Evolutionary conservation across 1,139 yeast genomes (phyloP), one percentile per base, ranked within the genome.

Genomic region (Cylindricascospora bacillispora): DNA sequence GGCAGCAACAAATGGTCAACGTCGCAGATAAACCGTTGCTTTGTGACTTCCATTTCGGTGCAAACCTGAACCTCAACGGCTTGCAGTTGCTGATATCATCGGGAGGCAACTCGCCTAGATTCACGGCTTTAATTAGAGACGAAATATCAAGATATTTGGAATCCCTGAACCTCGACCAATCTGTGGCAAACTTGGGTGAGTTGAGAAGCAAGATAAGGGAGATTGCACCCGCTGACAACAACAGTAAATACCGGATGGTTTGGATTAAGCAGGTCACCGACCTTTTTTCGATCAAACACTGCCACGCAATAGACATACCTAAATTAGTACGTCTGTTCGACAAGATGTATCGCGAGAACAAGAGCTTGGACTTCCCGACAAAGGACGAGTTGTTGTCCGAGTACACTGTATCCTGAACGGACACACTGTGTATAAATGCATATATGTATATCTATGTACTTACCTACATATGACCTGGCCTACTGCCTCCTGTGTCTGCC

Each of bases 11-110:
- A 26, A 28, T 47, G 31, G 44, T 54, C 20, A 54, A 54, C 28
- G 56, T 54, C 7, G 57, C 57, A 5, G 58, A 54, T 31, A 45
- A 47, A 11, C 57, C 57, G 5, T 42, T 45, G 4, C 31, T 49
- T n/a, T 54, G 58, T 35, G 56, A 52, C 30, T 46, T 51, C 21
- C 51, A 49, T 30, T 54, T 54, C 33, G 58, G 58, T 6, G 52
- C 56, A 14, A 49, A 52, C 28, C 31, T 45, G 7, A 48, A 52
- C 28, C 31, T 45, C 6, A 18, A 30, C 4, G 37, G 35, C 5
- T 29, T 53, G 32, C 55, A 52, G 27, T 29, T 53, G 14, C 33
- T 53, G 39, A 45, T 53, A 9, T 47, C 53, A 6, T 48, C 56
- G 14, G 52, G 52, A 27, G 57, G 58, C 2, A 36, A 42, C 18